Conservation (phyloP, 129 eudicot genomes). For the Glebionis coronaria region DNA sequence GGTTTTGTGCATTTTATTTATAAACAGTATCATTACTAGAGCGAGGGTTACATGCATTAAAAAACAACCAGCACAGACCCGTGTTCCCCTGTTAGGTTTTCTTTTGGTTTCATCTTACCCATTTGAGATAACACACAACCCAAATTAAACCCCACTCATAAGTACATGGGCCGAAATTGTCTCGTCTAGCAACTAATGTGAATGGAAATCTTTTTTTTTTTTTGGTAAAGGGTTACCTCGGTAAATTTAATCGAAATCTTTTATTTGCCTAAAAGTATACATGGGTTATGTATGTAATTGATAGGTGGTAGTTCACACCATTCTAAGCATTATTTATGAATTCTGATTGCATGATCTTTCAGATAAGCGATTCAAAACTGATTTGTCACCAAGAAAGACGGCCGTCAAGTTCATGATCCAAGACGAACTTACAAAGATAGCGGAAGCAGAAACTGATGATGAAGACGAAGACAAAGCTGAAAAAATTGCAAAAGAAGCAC, state of each 20-base stretch:
- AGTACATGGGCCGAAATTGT: no score
- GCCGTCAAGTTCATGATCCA: slow-evolving; percentile 70
- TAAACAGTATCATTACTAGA: no score
- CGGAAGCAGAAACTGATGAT: slow-evolving; percentile 64
- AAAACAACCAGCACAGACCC: no score
- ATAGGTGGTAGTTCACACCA: not conserved
- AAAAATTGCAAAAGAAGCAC: slow-evolving; percentile 39
- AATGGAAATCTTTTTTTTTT: no score
- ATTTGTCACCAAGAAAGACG: slow-evolving; percentile 61
- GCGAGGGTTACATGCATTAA: no score
- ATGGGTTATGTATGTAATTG: not conserved
- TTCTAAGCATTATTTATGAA: not conserved
- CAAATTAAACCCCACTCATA: no score
- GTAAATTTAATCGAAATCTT: no score
- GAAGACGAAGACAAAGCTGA: slow-evolving; percentile 43
- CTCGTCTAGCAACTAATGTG: not conserved
- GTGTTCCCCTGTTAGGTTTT: no score
- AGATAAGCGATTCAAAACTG: slow-evolving; percentile 57
- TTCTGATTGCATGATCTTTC: slow-evolving; percentile 11
- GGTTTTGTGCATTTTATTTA: no score
- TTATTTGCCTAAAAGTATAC: not conserved
- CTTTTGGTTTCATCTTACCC: no score
- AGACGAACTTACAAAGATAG: slow-evolving; percentile 80
- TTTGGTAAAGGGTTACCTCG: no score
- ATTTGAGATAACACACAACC: no score